Percentiles rank a stretch among this genome's conserved stretches.
phyloP scores from a whole-genome alignment of 2,329 filamentous ascomycete species.

The Rhinocladiella similis region DNA sequence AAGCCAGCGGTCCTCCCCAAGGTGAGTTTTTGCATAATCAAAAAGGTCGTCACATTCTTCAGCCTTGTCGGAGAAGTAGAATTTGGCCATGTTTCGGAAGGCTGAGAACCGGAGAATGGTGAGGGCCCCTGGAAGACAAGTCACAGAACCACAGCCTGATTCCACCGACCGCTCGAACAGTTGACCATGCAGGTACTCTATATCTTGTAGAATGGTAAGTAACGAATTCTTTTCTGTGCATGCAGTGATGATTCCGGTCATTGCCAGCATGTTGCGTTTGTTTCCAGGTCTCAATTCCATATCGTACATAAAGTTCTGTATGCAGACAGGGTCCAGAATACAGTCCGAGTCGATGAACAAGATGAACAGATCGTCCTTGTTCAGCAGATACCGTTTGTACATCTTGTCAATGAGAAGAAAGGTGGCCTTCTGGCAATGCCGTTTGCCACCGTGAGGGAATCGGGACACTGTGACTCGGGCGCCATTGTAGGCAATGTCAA shows the following conservation, averaged over 20 bases:
- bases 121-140: constrained; percentile 89
- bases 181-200: constrained; percentile 97
- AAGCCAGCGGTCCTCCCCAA: constrained; percentile 94
- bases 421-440: constrained; percentile 89
- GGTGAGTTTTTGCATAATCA: constrained; percentile 91
- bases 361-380: constrained; percentile 90
- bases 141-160: constrained; percentile 89
- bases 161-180: constrained; percentile 95
- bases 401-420: constrained; percentile 93
- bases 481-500: constrained; percentile 81
- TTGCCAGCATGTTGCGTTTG: constrained; percentile 88
- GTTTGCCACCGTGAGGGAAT: constrained; percentile 90
- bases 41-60: constrained; percentile 95
- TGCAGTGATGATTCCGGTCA: constrained; percentile 96
- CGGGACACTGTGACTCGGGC: constrained; percentile 87
- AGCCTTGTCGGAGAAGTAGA: constrained; percentile 96
- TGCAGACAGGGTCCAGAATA: constrained; percentile 83
- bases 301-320: constrained; percentile 98
- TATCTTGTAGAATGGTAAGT: constrained; percentile 91
- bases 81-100: constrained; percentile 94
- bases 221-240: constrained; percentile 86
- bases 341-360: constrained; percentile 98
- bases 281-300: constrained; percentile 97
- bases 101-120: constrained; percentile 96
- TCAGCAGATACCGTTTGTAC: constrained; percentile 80